Conservation (phyloP, 352 stramenopile genomes). For the Phytopythium montanum region DNA sequence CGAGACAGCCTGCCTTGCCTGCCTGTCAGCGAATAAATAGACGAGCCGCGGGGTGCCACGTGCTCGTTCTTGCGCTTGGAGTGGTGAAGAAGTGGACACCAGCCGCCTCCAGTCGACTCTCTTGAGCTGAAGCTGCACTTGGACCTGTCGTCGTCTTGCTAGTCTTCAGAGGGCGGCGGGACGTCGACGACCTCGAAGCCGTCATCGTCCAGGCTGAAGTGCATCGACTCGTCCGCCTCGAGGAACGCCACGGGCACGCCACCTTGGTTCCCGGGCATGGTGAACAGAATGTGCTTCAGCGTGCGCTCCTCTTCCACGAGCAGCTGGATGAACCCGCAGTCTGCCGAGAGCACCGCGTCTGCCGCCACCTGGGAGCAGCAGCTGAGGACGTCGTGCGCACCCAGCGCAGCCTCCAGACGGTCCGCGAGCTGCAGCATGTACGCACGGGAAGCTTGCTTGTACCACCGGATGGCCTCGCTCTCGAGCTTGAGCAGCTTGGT, state of each 20-base stretch:
- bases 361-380: constrained; percentile 37
- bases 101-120: not conserved
- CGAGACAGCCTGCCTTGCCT: not conserved
- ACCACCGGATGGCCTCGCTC: constrained; percentile 66
- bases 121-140: not conserved
- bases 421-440: constrained; percentile 67
- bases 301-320: constrained; percentile 45
- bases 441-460: constrained; percentile 52
- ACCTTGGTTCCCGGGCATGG: constrained; percentile 70
- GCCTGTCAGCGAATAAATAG: not conserved
- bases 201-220: constrained; percentile 79
- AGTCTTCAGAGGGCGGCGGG: constrained; percentile 4
- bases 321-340: constrained; percentile 43
- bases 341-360: constrained; percentile 7
- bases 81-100: not conserved
- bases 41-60: not conserved
- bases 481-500: constrained; percentile 69
- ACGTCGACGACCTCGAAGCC: constrained; percentile 73
- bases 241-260: constrained; percentile 69
- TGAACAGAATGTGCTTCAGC: constrained; percentile 57
- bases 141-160: not conserved
- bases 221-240: constrained; percentile 59
- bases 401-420: constrained; percentile 41
- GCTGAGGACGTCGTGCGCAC: constrained; percentile 32
- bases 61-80: not conserved